Evolutionary conservation across 208 protist genomes (phyloP), one percentile per base, ranked within the genome.

Genomic region (Tritrichomonas musculus): DNA sequence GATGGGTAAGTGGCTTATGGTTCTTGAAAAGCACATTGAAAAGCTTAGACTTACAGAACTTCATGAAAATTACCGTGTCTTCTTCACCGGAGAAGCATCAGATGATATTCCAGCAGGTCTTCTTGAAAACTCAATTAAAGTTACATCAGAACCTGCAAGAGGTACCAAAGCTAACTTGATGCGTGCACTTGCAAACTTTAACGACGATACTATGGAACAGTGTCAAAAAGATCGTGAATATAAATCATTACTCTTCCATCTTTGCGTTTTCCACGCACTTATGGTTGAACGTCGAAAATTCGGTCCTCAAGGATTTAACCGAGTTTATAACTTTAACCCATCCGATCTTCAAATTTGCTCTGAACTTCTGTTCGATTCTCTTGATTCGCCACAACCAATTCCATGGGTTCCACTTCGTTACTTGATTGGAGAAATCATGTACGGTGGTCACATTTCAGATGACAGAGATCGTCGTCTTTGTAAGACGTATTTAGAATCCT

Each of bases 371-470:
- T 97, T 97, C 66, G 99, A 99, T 96, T 99, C 99, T 96, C 98
- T 99, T 84, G 98, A 99, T 95, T 33, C 57, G 30, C 44, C 92
- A 53, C 1, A 93, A 36, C 94, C 94, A 50, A 95, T 98, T 72
- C 98, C 98, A 93, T 99, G 98, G 98, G 98, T 98, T 88, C 98
- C 99, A 96, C 94, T 99, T 93, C 96, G 97, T 53, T 99, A 99
- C 96, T 98, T 99, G 44, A 99, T 99, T 96, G 98, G 98, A 93
- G 98, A 99, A 95, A 99, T 99, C 95, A 98, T 99, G 97, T 99
- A 99, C 95, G 98, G 98, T 53, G 98, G 98, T 30, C 98, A 99
- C 97, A 99, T 99, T 94, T 98, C 98, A 44, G 98, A 99, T 95
- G 97, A 99, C 94, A 98, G 97, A 96, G 98, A 99, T 96, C 97